These are phyloP conservation scores for Tricholoma furcatifolium DNA, from an alignment of 768 basidiomycete species.

Conservation along the genomic window DNA sequence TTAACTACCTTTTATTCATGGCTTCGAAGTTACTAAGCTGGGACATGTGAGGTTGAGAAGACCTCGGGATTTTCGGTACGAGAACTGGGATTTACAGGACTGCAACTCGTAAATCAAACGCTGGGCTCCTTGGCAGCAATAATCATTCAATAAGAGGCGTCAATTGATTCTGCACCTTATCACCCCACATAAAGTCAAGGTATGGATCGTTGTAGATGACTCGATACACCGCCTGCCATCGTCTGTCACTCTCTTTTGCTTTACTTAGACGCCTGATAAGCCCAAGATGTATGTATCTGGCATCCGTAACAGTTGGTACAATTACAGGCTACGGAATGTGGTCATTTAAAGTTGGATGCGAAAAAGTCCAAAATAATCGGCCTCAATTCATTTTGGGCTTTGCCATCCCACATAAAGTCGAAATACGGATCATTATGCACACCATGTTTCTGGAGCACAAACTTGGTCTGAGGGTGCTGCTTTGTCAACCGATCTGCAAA, in stretches of 20 bases:
- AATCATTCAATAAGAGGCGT: conserved; percentile 21
- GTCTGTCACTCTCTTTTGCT: no score
- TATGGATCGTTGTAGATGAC: conserved; percentile 37
- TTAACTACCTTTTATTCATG: no score
- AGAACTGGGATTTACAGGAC: no score
- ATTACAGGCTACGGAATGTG: neutral
- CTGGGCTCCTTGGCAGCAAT: no score
- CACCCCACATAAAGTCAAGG: conserved; percentile 27
- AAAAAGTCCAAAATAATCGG: conserved; percentile 21
- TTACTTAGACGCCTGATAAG: no score
- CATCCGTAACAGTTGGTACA: neutral
- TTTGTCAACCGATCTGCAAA: conserved; percentile 23
- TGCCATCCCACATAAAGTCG: conserved; percentile 26
- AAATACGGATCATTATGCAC: conserved; percentile 36
- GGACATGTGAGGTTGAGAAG: no score
- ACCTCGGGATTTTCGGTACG: no score
- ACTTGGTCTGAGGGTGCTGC: conserved; percentile 14
- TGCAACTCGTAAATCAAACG: no score
- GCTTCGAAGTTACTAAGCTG: no score
- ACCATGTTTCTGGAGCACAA: conserved; percentile 30
- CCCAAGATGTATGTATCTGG: no score
- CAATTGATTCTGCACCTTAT: conserved; percentile 18
- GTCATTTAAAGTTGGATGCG: neutral
- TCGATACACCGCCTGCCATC: no score
- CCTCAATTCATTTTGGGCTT: conserved; percentile 20